Conservation (phyloP, 78 protist species). For the Thecamonas trahens region DNA sequence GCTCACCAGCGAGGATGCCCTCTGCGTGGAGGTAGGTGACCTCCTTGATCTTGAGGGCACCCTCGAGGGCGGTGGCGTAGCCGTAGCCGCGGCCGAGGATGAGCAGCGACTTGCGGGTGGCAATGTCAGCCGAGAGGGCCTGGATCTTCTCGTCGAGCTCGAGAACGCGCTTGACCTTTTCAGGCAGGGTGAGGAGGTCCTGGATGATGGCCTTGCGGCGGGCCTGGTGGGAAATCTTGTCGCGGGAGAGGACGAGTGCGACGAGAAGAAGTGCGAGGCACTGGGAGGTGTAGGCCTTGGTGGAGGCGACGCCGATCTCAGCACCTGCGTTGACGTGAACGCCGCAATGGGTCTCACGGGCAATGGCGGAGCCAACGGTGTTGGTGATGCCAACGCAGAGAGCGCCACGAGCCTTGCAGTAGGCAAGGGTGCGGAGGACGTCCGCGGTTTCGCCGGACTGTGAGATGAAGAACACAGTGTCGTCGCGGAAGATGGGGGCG, state of each 20-base stretch:
- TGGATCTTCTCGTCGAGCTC: slow-evolving; percentile 17
- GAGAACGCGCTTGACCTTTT: slow-evolving; percentile 11
- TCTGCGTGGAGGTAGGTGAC: slow-evolving; percentile 93
- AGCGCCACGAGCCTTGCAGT: slow-evolving; percentile 30
- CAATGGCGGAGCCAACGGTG: slow-evolving; percentile 88
- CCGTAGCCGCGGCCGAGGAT: slow-evolving; percentile 88
- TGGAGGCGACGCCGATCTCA: slow-evolving; percentile 97
- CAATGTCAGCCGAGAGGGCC: slow-evolving; percentile 48
- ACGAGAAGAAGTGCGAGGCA: slow-evolving; percentile 36
- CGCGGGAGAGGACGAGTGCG: slow-evolving; percentile 42
- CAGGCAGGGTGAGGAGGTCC: slow-evolving; percentile 1
- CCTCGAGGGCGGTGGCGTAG: slow-evolving; percentile 89
- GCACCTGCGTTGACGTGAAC: slow-evolving; percentile 90
- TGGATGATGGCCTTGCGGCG: slow-evolving; percentile 33
- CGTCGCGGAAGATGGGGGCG: slow-evolving; percentile 48
- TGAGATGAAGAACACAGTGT: slow-evolving; percentile 11
- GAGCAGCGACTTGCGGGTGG: slow-evolving; percentile 39
- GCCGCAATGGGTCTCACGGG: slow-evolving; percentile 85
- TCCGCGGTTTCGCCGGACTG: slow-evolving; percentile 92
- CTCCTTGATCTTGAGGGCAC: slow-evolving; percentile 85
- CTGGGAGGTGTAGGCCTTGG: slow-evolving; percentile 96
- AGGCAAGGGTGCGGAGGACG: slow-evolving; percentile 54
- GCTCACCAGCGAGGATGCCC: slow-evolving; percentile 88
- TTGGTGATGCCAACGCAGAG: slow-evolving; percentile 61
- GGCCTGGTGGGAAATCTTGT: slow-evolving; percentile 10